Conservation (phyloP, 805 yeast genomes). For the Metschnikowia picachoensis region DNA sequence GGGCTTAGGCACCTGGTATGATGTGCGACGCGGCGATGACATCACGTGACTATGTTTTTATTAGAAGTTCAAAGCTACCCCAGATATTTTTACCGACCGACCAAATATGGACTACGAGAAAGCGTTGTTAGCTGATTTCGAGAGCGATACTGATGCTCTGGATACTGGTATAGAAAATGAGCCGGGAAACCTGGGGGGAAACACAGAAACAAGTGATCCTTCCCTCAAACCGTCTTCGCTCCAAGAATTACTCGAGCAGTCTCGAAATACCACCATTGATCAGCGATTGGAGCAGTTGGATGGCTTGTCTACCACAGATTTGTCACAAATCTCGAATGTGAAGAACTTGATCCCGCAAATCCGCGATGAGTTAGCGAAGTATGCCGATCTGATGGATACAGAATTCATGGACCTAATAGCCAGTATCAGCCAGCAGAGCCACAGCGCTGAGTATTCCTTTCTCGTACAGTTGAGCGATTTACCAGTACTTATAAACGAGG, state of each 20-base stretch:
- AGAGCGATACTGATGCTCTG: slow-evolving; percentile 23
- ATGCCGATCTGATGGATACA: slow-evolving; percentile 22
- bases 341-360: slow-evolving; percentile 23
- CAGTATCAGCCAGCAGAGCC: slow-evolving; percentile 26
- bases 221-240: slow-evolving; percentile 7
- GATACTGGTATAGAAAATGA: slow-evolving; percentile 1
- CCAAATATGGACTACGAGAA: slow-evolving; percentile 33
- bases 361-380: slow-evolving; percentile 19
- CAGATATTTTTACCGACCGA: neutral
- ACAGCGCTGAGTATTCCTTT: slow-evolving; percentile 43
- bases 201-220: neutral
- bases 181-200: neutral
- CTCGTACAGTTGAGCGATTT: slow-evolving; percentile 51
- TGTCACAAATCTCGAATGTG: slow-evolving; percentile 21
- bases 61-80: neutral
- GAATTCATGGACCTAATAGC: slow-evolving; percentile 33
- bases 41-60: neutral
- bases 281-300: slow-evolving; percentile 19
- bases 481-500: slow-evolving; percentile 51
- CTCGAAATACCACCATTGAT: slow-evolving; percentile 14
- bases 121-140: slow-evolving; percentile 41
- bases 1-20: neutral
- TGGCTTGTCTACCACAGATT: slow-evolving; percentile 19
- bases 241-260: slow-evolving; percentile 14
- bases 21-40: neutral